These are phyloP conservation scores for Fonsecaea erecta DNA, from an alignment of 2,329 filamentous ascomycete species.

Conservation along the genomic window DNA sequence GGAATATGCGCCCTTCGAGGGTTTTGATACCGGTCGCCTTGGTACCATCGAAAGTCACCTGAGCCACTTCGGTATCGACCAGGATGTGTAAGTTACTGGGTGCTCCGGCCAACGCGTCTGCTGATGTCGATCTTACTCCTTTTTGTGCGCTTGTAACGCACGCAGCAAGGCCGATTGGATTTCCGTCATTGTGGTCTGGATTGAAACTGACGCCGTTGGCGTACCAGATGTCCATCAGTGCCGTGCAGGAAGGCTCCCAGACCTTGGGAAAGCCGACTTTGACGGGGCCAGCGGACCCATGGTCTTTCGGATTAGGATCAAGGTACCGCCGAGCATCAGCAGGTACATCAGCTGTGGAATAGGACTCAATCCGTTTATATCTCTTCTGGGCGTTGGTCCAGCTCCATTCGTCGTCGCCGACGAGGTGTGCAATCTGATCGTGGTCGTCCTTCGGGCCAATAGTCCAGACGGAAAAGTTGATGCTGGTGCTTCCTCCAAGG, in stretches of 20 bases:
- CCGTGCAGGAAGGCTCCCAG: constrained; percentile 56
- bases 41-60: constrained; percentile 54
- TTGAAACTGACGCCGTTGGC: constrained; percentile 57
- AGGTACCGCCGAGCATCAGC: constrained; percentile 54
- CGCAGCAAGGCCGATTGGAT: constrained; percentile 61
- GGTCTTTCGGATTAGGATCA: constrained; percentile 49
- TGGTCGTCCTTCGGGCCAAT: constrained; percentile 65
- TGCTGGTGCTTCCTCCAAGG: constrained; percentile 58
- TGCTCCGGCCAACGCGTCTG: constrained; percentile 52
- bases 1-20: constrained; percentile 46
- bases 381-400: constrained; percentile 60
- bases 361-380: constrained; percentile 61
- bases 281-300: constrained; percentile 57
- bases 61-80: constrained; percentile 55
- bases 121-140: constrained; percentile 57
- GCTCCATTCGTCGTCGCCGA: constrained; percentile 60
- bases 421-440: constrained; percentile 62
- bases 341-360: constrained; percentile 48
- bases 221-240: constrained; percentile 55
- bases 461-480: constrained; percentile 62
- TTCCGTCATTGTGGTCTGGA: constrained; percentile 62
- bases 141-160: constrained; percentile 56
- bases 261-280: constrained; percentile 55
- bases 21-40: constrained; percentile 54
- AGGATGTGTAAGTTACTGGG: constrained; percentile 60